Evolutionary conservation across 139 green algal genomes (phyloP).

Genomic region (Asterochloris sp.): DNA sequence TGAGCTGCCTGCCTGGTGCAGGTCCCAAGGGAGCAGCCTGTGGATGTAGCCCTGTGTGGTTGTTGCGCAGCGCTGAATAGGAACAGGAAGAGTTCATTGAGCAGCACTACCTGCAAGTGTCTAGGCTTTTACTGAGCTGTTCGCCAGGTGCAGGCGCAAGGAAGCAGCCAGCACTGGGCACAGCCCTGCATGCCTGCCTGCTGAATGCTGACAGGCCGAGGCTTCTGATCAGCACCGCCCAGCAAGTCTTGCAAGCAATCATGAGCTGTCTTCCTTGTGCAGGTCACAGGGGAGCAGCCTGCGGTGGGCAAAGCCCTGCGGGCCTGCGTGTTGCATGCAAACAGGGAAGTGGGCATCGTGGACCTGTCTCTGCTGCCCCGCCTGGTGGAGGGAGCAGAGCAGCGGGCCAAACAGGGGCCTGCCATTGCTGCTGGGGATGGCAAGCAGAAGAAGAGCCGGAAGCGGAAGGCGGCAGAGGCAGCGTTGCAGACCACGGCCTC

Average conservation of each 20-base stretch:
- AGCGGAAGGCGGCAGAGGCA: constrained; percentile 26
- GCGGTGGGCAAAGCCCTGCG: constrained; percentile 14
- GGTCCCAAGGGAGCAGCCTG: too few species aligned
- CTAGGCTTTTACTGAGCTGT: too few species aligned
- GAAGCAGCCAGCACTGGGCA: too few species aligned
- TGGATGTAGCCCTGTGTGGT: too few species aligned
- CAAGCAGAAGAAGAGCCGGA: constrained; percentile 24
- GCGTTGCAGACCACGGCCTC: not conserved
- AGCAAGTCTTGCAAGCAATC: not conserved
- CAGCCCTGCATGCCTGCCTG: too few species aligned
- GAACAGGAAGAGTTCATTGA: too few species aligned
- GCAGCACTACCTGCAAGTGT: too few species aligned
- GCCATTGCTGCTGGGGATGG: not conserved
- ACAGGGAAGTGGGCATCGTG: constrained; percentile 62
- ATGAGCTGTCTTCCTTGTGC: not conserved
- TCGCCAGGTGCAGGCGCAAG: too few species aligned
- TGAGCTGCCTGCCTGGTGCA: too few species aligned
- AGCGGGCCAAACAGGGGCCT: not conserved
- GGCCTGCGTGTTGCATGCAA: constrained; percentile 67
- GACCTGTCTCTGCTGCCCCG: constrained; percentile 53
- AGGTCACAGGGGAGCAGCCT: constrained; percentile 25
- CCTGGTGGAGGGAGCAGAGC: constrained; percentile 20
- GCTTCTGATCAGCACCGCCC: too few species aligned
- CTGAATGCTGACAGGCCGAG: too few species aligned
- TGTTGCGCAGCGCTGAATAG: too few species aligned